A percentile compares a stretch with the other conserved stretches of the same genome.
These are phyloP conservation scores for Xylaria sp. DNA, from an alignment of 2,329 filamentous ascomycete genomes.

Conservation along the genomic window DNA sequence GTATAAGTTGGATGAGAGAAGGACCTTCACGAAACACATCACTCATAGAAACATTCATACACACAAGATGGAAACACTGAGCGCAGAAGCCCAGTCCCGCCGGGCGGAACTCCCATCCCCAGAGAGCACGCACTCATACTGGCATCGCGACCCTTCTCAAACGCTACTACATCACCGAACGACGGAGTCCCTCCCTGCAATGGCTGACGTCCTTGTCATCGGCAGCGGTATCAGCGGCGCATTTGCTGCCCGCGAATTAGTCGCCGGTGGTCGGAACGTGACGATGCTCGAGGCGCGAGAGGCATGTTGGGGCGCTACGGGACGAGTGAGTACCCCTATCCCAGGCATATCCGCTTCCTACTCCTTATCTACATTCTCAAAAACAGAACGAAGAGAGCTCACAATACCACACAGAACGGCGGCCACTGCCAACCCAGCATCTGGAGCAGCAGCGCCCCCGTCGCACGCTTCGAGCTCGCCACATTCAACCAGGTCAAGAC, in stretches of 20 bases:
- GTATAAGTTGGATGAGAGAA: neutral
- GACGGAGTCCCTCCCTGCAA: conserved; percentile 55
- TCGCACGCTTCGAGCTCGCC: conserved; percentile 66
- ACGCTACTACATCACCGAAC: conserved; percentile 63
- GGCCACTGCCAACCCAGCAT: conserved; percentile 71
- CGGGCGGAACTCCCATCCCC: conserved; percentile 52
- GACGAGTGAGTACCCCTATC: conserved; percentile 51
- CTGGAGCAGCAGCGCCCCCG: conserved; percentile 54
- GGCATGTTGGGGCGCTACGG: conserved; percentile 77
- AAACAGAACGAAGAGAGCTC: neutral
- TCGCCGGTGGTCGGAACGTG: conserved; percentile 47
- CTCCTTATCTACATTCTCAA: too few relatives aligned
- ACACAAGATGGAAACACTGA: neutral
- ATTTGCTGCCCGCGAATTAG: conserved; percentile 62
- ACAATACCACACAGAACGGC: conserved; percentile 46
- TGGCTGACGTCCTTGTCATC: conserved; percentile 64
- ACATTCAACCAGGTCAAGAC: conserved; percentile 58
- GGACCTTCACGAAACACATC: too few relatives aligned
- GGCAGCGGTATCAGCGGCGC: conserved; percentile 74
- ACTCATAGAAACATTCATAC: too few relatives aligned
- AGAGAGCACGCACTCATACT: conserved; percentile 62
- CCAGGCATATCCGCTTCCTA: neutral
- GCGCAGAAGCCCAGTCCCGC: conserved; percentile 29
- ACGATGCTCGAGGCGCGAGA: conserved; percentile 74
- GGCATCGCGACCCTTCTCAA: conserved; percentile 63